A percentile compares a stretch with the other conserved stretches of the same genome.
Evolutionary conservation across 192 early-diverging fungal genomes (phyloP).

Genomic region (Coemansia sp.): DNA sequence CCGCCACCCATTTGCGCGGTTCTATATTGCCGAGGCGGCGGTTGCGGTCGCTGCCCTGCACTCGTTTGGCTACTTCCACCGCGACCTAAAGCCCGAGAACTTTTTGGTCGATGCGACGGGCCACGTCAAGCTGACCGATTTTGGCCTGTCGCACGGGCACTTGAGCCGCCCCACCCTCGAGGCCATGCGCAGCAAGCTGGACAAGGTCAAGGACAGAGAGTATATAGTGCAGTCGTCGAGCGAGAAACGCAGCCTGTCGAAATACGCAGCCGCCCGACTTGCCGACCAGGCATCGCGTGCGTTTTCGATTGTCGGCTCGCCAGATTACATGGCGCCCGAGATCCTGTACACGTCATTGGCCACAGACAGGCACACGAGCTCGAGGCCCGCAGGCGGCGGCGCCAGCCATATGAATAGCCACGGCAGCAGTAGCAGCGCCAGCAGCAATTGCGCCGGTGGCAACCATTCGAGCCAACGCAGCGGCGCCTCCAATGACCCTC

Average conservation of each 20-base stretch:
- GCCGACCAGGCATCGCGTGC: slow-evolving; percentile 49
- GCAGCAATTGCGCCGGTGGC: slow-evolving; percentile 29
- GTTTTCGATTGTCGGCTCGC: slow-evolving; percentile 80
- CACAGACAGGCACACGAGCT: slow-evolving; percentile 21
- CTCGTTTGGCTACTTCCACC: slow-evolving; percentile 46
- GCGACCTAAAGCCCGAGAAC: slow-evolving; percentile 50
- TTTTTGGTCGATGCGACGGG: slow-evolving; percentile 53
- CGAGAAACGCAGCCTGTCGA: slow-evolving; percentile 44
- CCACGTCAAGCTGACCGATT: slow-evolving; percentile 87
- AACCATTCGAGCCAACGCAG: slow-evolving; percentile 20
- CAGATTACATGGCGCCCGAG: slow-evolving; percentile 95
- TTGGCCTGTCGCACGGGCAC: slow-evolving; percentile 84
- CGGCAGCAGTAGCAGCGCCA: not conserved
- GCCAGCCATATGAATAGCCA: too few relatives aligned
- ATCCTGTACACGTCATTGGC: slow-evolving; percentile 57
- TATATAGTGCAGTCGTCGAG: slow-evolving; percentile 41
- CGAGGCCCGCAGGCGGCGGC: slow-evolving; percentile 1
- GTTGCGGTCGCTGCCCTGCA: slow-evolving; percentile 66
- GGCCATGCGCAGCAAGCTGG: slow-evolving; percentile 50
- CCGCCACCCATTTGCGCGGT: slow-evolving; percentile 68
- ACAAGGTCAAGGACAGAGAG: slow-evolving; percentile 52
- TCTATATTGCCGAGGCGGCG: slow-evolving; percentile 85
- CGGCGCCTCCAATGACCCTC: slow-evolving; percentile 29
- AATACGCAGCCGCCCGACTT: slow-evolving; percentile 36
- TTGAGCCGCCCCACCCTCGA: slow-evolving; percentile 49